Base-by-base conservation (phyloP, 1,139 yeast genomes). In the Arxiozyma bovina region DNA sequence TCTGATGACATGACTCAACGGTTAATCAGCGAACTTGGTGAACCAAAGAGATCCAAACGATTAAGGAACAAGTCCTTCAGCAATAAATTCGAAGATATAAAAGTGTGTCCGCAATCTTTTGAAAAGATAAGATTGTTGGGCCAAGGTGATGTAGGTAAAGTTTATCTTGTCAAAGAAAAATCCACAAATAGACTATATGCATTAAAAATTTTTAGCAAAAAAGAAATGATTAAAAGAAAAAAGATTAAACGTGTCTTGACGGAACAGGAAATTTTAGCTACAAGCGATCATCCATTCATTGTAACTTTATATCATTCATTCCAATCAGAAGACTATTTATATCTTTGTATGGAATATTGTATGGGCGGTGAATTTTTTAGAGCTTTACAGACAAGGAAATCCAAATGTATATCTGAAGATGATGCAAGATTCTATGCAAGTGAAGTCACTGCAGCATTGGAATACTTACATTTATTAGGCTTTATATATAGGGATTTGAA, bases 311-410 rank as follows among this genome's bases (percentile, higher is more conserved):
- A 94, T 67, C 99, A 94, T 70, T 90, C 97, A 0, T 94, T 94
- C 74, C 99, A 94, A 71, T 86, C 96, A 15, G 94, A 88, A 55
- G 97, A 91, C 61, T 83, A 87, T 67, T 73, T 94, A n/a, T 94
- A 91, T 66, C 78, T 94, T 52, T 94, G 99, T 69, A 91, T 94
- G 96, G 99, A 94, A 70, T 94, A 93, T 66, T 94, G 99, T 68
- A 90, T 93, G 94, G 99, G 99, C 22, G 99, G 99, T 50, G 99
- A 94, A 71, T 94, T 94, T 68, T 94, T 94, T 75, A 76, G 99
- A 57, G 99, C 99, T 0, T 73, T 94, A 53, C 99, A 94, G 72
- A 90, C 97, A 0, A 78, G 97, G 58, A 87, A 84, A 58, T 81
- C 91, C 53, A 89, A 90, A 67, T 87, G 96, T 58, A 84, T 94